Percentiles rank a stretch among this genome's conserved stretches.
Evolutionary conservation across 2,329 filamentous ascomycete genomes (phyloP).

Genomic region (Fusarium subglutinans): DNA sequence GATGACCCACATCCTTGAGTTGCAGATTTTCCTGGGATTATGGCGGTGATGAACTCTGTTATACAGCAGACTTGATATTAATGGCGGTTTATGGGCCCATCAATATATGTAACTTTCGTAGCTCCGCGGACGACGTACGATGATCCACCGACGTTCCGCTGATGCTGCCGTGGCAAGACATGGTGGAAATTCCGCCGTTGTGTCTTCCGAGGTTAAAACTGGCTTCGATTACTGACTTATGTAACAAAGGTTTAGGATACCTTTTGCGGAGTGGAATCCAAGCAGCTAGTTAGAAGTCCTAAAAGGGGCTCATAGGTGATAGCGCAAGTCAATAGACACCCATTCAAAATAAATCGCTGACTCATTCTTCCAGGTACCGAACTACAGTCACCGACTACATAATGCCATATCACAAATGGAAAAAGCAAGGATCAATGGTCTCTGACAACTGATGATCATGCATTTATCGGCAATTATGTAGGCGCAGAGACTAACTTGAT

Average conservation of each 20-base stretch:
- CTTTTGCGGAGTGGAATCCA: fast-evolving
- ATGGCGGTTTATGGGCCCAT: neutral
- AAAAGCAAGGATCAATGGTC: neutral
- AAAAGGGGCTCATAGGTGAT: fast-evolving
- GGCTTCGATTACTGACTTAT: fast-evolving
- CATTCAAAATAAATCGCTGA: neutral
- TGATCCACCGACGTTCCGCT: neutral
- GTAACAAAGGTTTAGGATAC: fast-evolving
- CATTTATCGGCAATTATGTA: neutral
- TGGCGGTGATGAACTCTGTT: neutral
- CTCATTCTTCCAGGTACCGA: neutral
- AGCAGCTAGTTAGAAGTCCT: fast-evolving
- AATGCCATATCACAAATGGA: fast-evolving
- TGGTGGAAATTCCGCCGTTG: neutral
- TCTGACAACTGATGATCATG: fast-evolving
- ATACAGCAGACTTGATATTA: neutral
- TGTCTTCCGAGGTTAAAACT: fast-evolving
- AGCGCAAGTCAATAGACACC: neutral
- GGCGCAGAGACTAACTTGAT: fast-evolving
- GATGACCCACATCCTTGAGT: neutral
- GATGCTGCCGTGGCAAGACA: fast-evolving
- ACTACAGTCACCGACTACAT: too few species aligned
- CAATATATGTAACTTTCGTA: neutral
- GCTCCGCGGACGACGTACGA: neutral
- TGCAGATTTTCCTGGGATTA: fast-evolving